Evolutionary conservation across 106 monocot genomes (phyloP), one percentile per base, ranked within the genome.

Genomic region (Apostasia shenzhenica): DNA sequence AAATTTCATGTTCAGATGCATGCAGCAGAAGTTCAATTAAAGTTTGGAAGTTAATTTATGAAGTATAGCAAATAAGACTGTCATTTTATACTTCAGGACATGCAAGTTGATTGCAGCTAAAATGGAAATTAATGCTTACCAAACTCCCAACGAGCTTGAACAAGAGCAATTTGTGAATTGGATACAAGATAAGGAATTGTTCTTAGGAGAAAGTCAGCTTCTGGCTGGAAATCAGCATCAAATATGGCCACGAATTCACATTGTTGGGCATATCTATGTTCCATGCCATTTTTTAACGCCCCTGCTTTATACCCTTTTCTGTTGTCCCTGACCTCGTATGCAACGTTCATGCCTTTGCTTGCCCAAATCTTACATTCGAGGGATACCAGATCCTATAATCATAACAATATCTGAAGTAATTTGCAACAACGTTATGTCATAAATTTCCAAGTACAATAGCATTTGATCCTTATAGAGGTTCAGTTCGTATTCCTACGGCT

Each of bases 131-230:
- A 26, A 26, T 26, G 9, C 72, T 73, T 79, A 88, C 88, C 92
- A 41, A 92, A 92, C 64, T 83, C 81, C 92, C 92, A 92, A 41
- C 92, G 85, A 44, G 92, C 73, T 76, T 92, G 92, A 72, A 92
- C 88, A 45, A 92, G 88, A 56, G 88, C 88, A 50, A 88, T 76
- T 5, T 85, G 71, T 8, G 88, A 52, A 75, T 92, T 92, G 61
- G 79, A 69, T 41, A 85, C 61, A 9, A 92, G 82, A 57, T 88
- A 92, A 1, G 92, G 92, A n/a, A 88, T 53, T 2, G 71, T 79
- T 55, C 85, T 74, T 1, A 83, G 10, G 54, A 92, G 85, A 43
- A 88, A 92, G 69, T 92, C 88, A 42, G 85, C 45, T 51, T 68
- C 82, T 0, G 91, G 91, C 47, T 85, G 82, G 72, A 88, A 88